Evolutionary conservation across 179 eudicot genomes (phyloP), one percentile per base, ranked within the genome.

Genomic region (Beta corolliflora): DNA sequence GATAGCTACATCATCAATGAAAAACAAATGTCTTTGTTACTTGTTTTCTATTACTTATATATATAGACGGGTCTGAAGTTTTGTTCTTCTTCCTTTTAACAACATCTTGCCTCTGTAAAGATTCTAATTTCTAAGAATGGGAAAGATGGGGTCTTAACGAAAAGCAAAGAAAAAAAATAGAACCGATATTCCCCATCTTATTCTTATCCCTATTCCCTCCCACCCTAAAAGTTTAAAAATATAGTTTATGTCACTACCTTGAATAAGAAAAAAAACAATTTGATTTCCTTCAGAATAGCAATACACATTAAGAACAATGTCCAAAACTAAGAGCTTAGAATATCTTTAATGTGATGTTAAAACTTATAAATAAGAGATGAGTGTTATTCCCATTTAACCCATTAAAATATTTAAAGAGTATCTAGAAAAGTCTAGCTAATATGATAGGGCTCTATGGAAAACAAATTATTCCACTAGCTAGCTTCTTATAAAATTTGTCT

Each of bases 171-270:
- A 66, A 4, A 8, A 83, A 82, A n/a, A 68, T 29, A 71, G 56
- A 13, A 54, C 73, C 79, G 85, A 83, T 79, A 75, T 82, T 50
- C 64, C 71, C 60, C 16, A 79, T 83, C 82, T 55, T 48, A 68
- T 56, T 44, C 65, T 9, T 36, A 36, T 36, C n/a, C 55, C 16
- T 53, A 7, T 45, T 65, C 11, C 53, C 46, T 23, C 23, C 56
- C 67, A 63, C 67, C 65, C 25, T 63, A 25, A 7, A 18, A 19
- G 2, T 60, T 21, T 56, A n/a, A 16, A 45, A 55, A 55, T 9
- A 9, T 36, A 56, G 63, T 19, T 12, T 53, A 44, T 78, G 64
- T 14, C 64, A 78, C 44, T 52, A 5, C 36, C 67, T 9, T 5
- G 29, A 58, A 67, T 2, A 31, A 19, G 14, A 19, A 71, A 48